Evolutionary conservation across 768 basidiomycete species (phyloP).

Genomic region (Phaeolepiota aurea): DNA sequence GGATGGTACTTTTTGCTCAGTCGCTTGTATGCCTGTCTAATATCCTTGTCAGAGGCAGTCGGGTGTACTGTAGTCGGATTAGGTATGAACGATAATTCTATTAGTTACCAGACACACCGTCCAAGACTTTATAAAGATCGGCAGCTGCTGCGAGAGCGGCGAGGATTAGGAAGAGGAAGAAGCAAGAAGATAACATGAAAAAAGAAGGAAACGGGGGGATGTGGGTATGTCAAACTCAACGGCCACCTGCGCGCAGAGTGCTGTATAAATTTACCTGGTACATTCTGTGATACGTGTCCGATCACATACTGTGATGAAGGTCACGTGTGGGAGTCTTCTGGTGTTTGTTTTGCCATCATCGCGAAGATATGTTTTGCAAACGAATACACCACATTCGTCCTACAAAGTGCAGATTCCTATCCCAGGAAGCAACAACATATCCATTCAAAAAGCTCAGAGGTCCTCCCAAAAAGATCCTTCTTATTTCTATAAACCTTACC

Average conservation of each 20-base stretch:
- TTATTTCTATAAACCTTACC: background rate
- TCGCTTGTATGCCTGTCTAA: conserved; percentile 87
- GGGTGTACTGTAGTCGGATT: conserved; percentile 43
- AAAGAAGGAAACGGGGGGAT: conserved; percentile 8
- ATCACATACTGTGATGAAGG: background rate
- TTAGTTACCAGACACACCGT: conserved; percentile 44
- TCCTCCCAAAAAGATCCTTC: conserved; percentile 7
- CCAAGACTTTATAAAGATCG: conserved; percentile 78
- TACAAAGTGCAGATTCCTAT: background rate
- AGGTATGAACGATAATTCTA: conserved; percentile 8
- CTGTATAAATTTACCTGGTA: background rate
- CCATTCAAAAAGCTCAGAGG: conserved; percentile 28
- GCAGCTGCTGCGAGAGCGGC: conserved; percentile 39
- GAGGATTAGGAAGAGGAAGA: conserved; percentile 28
- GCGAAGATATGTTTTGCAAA: conserved; percentile 8
- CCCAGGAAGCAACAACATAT: conserved; percentile 12
- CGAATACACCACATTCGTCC: background rate
- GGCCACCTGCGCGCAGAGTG: too few species aligned
- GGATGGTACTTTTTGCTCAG: conserved; percentile 87
- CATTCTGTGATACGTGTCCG: conserved; percentile 18
- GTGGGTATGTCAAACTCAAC: background rate
- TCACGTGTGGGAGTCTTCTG: background rate
- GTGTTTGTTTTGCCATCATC: background rate
- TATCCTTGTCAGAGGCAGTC: conserved; percentile 81
- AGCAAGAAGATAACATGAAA: conserved; percentile 24